Conservation (phyloP, 2,329 filamentous ascomycete genomes). For the Talaromyces sp. region DNA sequence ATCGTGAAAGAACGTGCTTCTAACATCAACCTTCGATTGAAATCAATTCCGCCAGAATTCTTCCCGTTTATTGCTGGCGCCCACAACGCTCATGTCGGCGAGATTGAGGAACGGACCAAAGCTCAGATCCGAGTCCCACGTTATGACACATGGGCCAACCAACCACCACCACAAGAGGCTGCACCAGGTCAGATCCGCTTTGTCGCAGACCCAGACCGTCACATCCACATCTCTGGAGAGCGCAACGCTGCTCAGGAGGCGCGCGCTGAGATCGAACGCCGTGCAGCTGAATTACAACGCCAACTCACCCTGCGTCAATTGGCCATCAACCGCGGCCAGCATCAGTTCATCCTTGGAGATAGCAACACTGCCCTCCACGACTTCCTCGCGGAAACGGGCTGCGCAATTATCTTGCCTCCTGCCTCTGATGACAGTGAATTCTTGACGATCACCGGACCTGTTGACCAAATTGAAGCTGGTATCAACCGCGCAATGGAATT, state of each 20-base stretch:
- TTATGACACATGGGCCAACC: conserved; percentile 69
- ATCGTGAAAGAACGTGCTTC: conserved; percentile 85
- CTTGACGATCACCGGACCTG: conserved; percentile 78
- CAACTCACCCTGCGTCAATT: conserved; percentile 75
- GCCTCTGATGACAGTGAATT: conserved; percentile 74
- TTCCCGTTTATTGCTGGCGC: conserved; percentile 92
- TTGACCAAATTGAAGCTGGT: conserved; percentile 68
- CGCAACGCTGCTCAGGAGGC: conserved; percentile 76
- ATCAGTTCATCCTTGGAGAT: conserved; percentile 92
- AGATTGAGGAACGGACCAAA: conserved; percentile 69
- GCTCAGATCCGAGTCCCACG: conserved; percentile 79
- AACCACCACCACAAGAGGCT: conserved; percentile 63
- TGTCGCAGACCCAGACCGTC: conserved; percentile 65
- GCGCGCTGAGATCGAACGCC: conserved; percentile 74
- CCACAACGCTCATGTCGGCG: conserved; percentile 64
- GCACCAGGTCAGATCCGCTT: conserved; percentile 67
- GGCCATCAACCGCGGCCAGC: conserved; percentile 77
- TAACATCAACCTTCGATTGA: conserved; percentile 76
- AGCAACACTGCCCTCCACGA: conserved; percentile 75
- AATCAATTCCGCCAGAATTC: conserved; percentile 82
- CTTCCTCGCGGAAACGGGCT: conserved; percentile 88
- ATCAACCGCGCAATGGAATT: conserved; percentile 83
- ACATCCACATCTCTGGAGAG: conserved; percentile 84
- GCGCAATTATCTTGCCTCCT: conserved; percentile 77
- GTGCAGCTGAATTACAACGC: conserved; percentile 70